Conservation (phyloP, 2,329 filamentous ascomycete species). For the Blastomyces silverae region DNA sequence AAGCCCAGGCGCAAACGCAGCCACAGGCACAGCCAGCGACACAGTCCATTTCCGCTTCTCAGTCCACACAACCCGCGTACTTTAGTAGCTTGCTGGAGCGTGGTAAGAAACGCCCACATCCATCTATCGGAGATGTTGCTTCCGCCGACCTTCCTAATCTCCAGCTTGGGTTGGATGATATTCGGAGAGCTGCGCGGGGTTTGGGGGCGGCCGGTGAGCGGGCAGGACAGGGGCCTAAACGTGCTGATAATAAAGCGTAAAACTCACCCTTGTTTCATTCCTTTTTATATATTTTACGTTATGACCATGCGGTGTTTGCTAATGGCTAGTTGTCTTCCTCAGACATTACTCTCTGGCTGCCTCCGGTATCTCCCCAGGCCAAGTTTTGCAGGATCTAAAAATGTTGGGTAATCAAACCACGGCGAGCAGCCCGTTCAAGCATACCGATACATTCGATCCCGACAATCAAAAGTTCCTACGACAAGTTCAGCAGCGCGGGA, state of each 20-base stretch:
- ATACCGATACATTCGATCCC: slow-evolving; percentile 44
- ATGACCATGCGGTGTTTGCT: not conserved
- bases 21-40: slow-evolving; percentile 23
- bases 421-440: slow-evolving; percentile 32
- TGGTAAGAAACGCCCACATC: slow-evolving; percentile 60
- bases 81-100: slow-evolving; percentile 60
- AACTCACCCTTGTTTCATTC: slow-evolving; percentile 20
- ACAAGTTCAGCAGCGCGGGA: slow-evolving; percentile 83
- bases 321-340: not conserved
- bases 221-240: slow-evolving; percentile 39
- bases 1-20: slow-evolving; percentile 25
- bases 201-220: slow-evolving; percentile 63
- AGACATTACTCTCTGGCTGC: slow-evolving; percentile 90
- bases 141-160: slow-evolving; percentile 79
- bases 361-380: slow-evolving; percentile 82
- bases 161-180: slow-evolving; percentile 85
- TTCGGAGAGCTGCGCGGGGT: slow-evolving; percentile 66
- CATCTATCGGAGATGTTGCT: slow-evolving; percentile 43
- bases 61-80: slow-evolving; percentile 50
- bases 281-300: not conserved
- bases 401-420: slow-evolving; percentile 65
- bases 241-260: slow-evolving; percentile 49
- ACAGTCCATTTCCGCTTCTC: slow-evolving; percentile 26
- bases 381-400: slow-evolving; percentile 79
- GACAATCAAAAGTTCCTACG: slow-evolving; percentile 67